Evolutionary conservation across 768 basidiomycete species (phyloP).

Genomic region (Leccinum variicolor): DNA sequence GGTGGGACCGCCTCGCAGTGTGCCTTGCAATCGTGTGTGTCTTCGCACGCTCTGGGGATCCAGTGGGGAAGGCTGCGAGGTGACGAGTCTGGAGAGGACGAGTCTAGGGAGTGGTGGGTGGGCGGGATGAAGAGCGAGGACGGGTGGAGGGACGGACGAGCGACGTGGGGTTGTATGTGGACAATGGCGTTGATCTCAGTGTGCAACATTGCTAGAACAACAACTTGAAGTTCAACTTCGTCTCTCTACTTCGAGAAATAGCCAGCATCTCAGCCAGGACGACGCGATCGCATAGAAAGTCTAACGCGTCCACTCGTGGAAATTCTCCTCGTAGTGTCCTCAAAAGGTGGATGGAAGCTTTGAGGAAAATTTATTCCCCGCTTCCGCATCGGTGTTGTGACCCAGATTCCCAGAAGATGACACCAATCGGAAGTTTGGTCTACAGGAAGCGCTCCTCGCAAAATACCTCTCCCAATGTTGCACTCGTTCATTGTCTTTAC

Average conservation of each 20-base stretch:
- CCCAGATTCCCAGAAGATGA: conserved; percentile 88
- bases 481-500: conserved; percentile 34
- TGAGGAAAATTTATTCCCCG: conserved; percentile 43
- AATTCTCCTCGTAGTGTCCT: conserved; percentile 42
- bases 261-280: conserved; percentile 25
- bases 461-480: conserved; percentile 48
- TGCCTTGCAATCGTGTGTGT: too few relatives aligned
- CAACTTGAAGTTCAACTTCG: conserved; percentile 36
- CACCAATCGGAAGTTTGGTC: conserved; percentile 59
- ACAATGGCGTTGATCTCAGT: background rate
- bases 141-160: too few relatives aligned
- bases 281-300: conserved; percentile 8
- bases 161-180: conserved; percentile 43
- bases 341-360: conserved; percentile 40
- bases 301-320: background rate
- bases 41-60: too few relatives aligned
- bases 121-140: too few relatives aligned
- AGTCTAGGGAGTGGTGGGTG: too few relatives aligned
- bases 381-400: conserved; percentile 61
- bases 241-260: conserved; percentile 48
- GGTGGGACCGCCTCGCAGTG: too few relatives aligned
- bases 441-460: conserved; percentile 65
- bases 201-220: conserved; percentile 1
- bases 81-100: too few relatives aligned
- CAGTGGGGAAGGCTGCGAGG: too few relatives aligned